phyloP scores from a whole-genome alignment of 2,329 filamentous ascomycete species.

The Elsinoe arachidis region DNA sequence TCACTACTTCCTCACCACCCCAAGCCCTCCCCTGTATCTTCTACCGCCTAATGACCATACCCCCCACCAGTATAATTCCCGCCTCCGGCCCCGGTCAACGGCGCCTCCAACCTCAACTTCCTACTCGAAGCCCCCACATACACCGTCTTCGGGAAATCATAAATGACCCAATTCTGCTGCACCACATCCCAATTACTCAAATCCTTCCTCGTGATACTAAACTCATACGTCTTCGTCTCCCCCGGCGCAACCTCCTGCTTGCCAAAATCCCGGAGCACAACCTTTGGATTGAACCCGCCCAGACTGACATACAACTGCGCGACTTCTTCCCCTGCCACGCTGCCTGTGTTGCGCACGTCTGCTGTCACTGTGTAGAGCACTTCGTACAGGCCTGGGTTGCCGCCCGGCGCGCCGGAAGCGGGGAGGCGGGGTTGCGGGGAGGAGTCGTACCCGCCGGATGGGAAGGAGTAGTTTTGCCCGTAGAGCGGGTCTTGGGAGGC shows the following conservation, averaged over 20 bases:
- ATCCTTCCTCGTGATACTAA: conserved; percentile 51
- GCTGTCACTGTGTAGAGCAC: conserved; percentile 50
- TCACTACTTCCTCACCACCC: background rate
- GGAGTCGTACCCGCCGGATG: conserved; percentile 49
- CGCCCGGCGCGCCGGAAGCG: conserved; percentile 55
- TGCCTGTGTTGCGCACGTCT: conserved; percentile 55
- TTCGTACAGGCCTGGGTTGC: conserved; percentile 55
- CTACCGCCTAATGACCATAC: background rate
- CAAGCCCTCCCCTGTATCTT: background rate
- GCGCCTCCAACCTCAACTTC: conserved; percentile 24
- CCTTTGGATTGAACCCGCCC: conserved; percentile 17
- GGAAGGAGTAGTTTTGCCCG: conserved; percentile 53
- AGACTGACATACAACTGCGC: conserved; percentile 53
- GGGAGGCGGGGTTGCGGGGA: conserved; percentile 50
- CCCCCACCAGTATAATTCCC: background rate
- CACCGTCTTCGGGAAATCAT: conserved; percentile 23
- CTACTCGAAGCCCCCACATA: conserved; percentile 31
- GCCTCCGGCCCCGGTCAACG: conserved; percentile 12
- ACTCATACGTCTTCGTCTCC: conserved; percentile 39
- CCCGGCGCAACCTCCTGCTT: conserved; percentile 47
- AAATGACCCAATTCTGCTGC: conserved; percentile 49
- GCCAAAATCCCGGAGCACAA: conserved; percentile 49
- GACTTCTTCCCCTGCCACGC: conserved; percentile 43
- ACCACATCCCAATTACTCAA: conserved; percentile 56
- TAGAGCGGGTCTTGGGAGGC: conserved; percentile 53